These are phyloP conservation scores for Elongisporangium senticosum DNA, from an alignment of 352 stramenopile genomes.

Conservation along the genomic window DNA sequence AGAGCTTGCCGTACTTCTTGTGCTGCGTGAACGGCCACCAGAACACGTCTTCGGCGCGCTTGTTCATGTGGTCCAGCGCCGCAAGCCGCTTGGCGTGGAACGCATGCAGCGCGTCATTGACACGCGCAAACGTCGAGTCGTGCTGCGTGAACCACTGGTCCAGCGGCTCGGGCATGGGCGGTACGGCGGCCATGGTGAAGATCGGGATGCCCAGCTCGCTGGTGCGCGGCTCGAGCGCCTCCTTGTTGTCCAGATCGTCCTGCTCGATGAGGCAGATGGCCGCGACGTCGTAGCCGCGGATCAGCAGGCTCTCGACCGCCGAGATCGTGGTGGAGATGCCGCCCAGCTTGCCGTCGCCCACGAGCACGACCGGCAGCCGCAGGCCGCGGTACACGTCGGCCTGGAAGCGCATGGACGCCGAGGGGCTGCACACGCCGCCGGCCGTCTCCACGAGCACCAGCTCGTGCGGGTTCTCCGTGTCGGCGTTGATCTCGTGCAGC, in stretches of 20 bases:
- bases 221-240: constrained; percentile 48
- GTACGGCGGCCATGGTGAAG: constrained; percentile 66
- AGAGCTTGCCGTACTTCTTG: constrained; percentile 73
- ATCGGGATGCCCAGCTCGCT: constrained; percentile 71
- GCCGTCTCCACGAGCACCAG: constrained; percentile 92
- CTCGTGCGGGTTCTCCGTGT: constrained; percentile 27
- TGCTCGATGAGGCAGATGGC: constrained; percentile 82
- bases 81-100: constrained; percentile 58
- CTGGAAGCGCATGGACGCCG: constrained; percentile 84
- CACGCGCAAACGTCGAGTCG: constrained; percentile 36
- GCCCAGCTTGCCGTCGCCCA: constrained; percentile 95
- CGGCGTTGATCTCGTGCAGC: constrained; percentile 32
- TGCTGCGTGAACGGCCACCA: constrained; percentile 95
- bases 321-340: constrained; percentile 94
- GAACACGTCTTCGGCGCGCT: constrained; percentile 68
- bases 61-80: constrained; percentile 47
- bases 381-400: constrained; percentile 92
- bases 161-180: constrained; percentile 68
- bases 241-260: constrained; percentile 58
- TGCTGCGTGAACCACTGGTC: constrained; percentile 61
- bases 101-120: constrained; percentile 38
- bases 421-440: constrained; percentile 91
- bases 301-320: constrained; percentile 89
- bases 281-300: constrained; percentile 89
- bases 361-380: constrained; percentile 88